Evolutionary conservation across 2,329 filamentous ascomycete species (phyloP).

Genomic region (Cryphonectria naterciae): DNA sequence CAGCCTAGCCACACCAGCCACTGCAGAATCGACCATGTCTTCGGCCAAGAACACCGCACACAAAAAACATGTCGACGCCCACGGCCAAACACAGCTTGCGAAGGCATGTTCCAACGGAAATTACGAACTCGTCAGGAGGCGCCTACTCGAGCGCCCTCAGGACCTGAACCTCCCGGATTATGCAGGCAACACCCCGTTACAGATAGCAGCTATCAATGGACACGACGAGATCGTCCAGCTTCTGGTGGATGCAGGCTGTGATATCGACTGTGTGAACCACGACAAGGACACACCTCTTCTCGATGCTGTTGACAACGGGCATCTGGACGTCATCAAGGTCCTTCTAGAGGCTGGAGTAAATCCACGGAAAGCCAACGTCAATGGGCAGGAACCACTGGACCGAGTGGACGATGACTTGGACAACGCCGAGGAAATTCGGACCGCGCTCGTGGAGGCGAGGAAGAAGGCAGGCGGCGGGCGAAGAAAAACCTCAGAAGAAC

Average conservation of each 20-base stretch:
- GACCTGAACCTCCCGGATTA: slow-evolving; percentile 91
- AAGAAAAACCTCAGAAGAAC: slow-evolving; percentile 61
- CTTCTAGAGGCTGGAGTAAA: slow-evolving; percentile 87
- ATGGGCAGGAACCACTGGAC: slow-evolving; percentile 89
- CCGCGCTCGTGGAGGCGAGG: slow-evolving; percentile 63
- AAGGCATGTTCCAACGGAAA: slow-evolving; percentile 87
- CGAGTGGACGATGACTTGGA: slow-evolving; percentile 76
- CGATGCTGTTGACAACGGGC: slow-evolving; percentile 94
- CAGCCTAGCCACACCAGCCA: slow-evolving; percentile 58
- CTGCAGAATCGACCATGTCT: slow-evolving; percentile 64
- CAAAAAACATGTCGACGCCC: slow-evolving; percentile 89
- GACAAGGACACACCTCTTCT: slow-evolving; percentile 92
- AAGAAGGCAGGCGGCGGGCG: slow-evolving; percentile 59
- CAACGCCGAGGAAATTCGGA: slow-evolving; percentile 78
- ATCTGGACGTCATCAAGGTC: slow-evolving; percentile 84
- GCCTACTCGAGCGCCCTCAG: slow-evolving; percentile 78
- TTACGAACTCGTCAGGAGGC: slow-evolving; percentile 75
- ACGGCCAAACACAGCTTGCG: slow-evolving; percentile 88
- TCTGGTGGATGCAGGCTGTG: slow-evolving; percentile 81
- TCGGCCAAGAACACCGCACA: slow-evolving; percentile 71
- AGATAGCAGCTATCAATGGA: slow-evolving; percentile 89
- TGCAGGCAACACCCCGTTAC: slow-evolving; percentile 93
- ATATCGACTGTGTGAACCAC: slow-evolving; percentile 77
- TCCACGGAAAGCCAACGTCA: slow-evolving; percentile 86
- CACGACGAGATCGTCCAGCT: slow-evolving; percentile 86